Conservation (phyloP, 768 basidiomycete species). For the Asterophora lycoperdoides region DNA sequence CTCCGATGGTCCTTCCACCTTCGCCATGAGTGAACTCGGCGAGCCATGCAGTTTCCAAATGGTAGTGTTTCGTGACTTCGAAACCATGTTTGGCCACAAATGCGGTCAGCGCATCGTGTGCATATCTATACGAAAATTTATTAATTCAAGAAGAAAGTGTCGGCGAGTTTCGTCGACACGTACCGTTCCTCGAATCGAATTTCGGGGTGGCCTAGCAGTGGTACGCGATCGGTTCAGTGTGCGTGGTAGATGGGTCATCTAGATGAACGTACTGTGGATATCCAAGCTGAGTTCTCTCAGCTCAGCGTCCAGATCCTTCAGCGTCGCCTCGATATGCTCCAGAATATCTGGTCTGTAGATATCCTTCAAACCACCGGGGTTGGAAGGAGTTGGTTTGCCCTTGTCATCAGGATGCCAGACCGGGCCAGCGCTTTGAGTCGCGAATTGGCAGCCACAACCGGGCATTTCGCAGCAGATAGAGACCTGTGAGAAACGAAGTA, state of each 20-base stretch:
- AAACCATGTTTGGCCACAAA: slow-evolving; percentile 70
- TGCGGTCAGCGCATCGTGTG: slow-evolving; percentile 64
- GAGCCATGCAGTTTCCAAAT: slow-evolving; percentile 71
- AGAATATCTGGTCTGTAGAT: slow-evolving; percentile 57
- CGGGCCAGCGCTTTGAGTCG: slow-evolving; percentile 7
- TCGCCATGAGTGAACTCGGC: slow-evolving; percentile 61
- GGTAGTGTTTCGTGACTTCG: slow-evolving; percentile 54
- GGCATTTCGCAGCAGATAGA: neutral
- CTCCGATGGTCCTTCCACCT: slow-evolving; percentile 67
- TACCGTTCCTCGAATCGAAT: slow-evolving; percentile 65
- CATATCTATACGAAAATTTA: slow-evolving; percentile 39
- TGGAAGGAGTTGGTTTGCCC: slow-evolving; percentile 26
- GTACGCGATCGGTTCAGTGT: neutral
- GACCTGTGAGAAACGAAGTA: neutral
- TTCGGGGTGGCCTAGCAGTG: slow-evolving; percentile 61
- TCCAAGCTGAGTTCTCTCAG: slow-evolving; percentile 62
- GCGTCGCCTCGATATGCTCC: slow-evolving; percentile 53
- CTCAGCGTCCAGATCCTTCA: slow-evolving; percentile 49
- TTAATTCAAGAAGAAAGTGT: neutral
- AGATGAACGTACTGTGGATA: slow-evolving; percentile 53
- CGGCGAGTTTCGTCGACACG: slow-evolving; percentile 10
- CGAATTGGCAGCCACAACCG: slow-evolving; percentile 13
- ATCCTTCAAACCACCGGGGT: slow-evolving; percentile 20
- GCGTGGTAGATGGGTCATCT: neutral
- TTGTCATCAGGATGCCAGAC: slow-evolving; percentile 45